Evolutionary conservation across 495 filamentous ascomycete species (phyloP), one percentile per base, ranked within the genome.

Genomic region (Articulospora tetracladia): DNA sequence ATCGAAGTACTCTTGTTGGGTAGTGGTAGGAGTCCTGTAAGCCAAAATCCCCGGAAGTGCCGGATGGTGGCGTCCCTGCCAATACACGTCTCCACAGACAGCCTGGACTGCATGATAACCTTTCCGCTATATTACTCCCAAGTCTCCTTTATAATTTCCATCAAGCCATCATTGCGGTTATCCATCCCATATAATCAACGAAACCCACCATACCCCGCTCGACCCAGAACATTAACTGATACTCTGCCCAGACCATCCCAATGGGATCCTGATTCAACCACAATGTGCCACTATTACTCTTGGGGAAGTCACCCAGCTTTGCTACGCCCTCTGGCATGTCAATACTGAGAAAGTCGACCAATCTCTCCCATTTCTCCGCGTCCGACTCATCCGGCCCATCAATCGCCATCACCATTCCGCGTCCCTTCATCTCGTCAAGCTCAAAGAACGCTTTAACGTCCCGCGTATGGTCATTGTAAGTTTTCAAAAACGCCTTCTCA

Each of bases 401-500:
- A 46, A 59, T 54, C 13, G 39, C 26, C 48, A 44, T 1, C 48
- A 53, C 57, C 48, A 59, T 3, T 15, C 53, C 15, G 22, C 57
- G 23, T 7, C 48, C 36, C 22, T 55, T 26, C 15, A 56, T 54
- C 15, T 34, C 57, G 17, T 34, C 8, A 2, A 10, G 8, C 15
- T 22, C 57, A 53, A 59, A 59, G 28, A 53, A 59, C 4, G 13
- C 27, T 39, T 49, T 12, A 4, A 59, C 57, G 19, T 15, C n/a
- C 7, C 13, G 8, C 13, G 34, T 10, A 47, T 59, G 57, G 7
- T 24, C 23, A 11, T 13, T 19, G 24, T 59, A 59, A 26, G 49
- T 22, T n/a, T 59, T 36, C 50, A 59, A 27, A 39, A 56, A 59
- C 22, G 34, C 19, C 19, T 54, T 26, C 46, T 59, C 57, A 30